These are phyloP conservation scores for Colletotrichum sp. DNA, from an alignment of 2,329 filamentous ascomycete species.

Conservation along the genomic window DNA sequence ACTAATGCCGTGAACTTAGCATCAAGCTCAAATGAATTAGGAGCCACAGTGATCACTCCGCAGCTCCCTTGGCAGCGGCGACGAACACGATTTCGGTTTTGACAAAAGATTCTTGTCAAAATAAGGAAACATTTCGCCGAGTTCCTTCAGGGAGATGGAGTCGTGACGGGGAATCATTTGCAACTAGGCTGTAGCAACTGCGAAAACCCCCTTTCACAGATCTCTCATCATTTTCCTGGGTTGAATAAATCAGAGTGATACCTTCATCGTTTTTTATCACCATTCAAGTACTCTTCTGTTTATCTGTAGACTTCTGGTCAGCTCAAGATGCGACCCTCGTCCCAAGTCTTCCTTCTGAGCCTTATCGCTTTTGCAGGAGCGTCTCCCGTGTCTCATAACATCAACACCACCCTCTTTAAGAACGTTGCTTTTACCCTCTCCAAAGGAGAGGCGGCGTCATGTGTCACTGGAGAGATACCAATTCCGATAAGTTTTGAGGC, in stretches of 20 bases:
- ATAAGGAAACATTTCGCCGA: not conserved
- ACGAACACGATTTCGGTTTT: rapidly evolving
- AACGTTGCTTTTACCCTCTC: not conserved
- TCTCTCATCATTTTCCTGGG: not conserved
- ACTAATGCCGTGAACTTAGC: not conserved
- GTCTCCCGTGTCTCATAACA: not conserved
- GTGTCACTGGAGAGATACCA: not conserved
- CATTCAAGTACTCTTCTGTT: not conserved
- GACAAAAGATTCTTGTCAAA: not conserved
- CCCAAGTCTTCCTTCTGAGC: not conserved
- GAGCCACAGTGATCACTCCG: not conserved
- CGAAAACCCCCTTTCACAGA: not conserved
- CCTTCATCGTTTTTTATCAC: not conserved
- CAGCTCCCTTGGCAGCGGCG: rapidly evolving
- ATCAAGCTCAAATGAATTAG: not conserved
- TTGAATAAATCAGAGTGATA: rapidly evolving
- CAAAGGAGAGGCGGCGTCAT: not conserved
- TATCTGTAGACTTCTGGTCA: not conserved
- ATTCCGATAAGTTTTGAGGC: not conserved
- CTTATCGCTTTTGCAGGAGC: not conserved
- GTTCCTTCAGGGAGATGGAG: not conserved
- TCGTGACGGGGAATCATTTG: not conserved
- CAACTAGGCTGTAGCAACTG: not conserved
- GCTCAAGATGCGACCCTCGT: not conserved
- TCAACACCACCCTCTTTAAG: not conserved